Evolutionary conservation across 768 basidiomycete species (phyloP).

Genomic region (Hydnomerulius pinastri): DNA sequence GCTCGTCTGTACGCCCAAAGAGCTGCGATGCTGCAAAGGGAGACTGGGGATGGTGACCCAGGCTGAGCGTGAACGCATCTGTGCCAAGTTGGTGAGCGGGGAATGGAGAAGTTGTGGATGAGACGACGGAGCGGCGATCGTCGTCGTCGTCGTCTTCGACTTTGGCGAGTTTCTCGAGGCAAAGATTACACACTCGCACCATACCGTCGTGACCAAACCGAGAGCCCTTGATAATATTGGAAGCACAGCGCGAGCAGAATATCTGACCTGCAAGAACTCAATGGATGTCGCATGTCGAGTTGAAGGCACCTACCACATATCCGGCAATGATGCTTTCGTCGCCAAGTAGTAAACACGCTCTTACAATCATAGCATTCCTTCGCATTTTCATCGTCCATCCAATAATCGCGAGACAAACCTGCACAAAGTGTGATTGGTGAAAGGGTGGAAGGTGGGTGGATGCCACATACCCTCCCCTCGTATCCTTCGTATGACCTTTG

Average conservation of each 20-base stretch:
- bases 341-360: slow-evolving; percentile 90
- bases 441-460: background rate
- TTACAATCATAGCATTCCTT: slow-evolving; percentile 97
- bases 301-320: slow-evolving; percentile 77
- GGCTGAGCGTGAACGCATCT: slow-evolving; percentile 38
- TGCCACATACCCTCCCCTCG: slow-evolving; percentile 75
- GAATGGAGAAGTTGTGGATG: slow-evolving; percentile 67
- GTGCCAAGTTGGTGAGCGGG: slow-evolving; percentile 76
- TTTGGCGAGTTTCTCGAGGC: slow-evolving; percentile 87
- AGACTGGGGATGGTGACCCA: slow-evolving; percentile 69
- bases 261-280: slow-evolving; percentile 72
- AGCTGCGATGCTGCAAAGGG: slow-evolving; percentile 88
- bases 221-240: slow-evolving; percentile 92
- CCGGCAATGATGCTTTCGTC: slow-evolving; percentile 96
- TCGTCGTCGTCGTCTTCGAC: slow-evolving; percentile 91
- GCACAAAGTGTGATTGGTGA: slow-evolving; percentile 7
- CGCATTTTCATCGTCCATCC: slow-evolving; percentile 98
- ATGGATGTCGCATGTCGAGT: background rate
- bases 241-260: slow-evolving; percentile 96
- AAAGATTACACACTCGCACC: slow-evolving; percentile 94
- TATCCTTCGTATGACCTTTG: slow-evolving; percentile 87
- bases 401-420: slow-evolving; percentile 93
- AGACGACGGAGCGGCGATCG: slow-evolving; percentile 78
- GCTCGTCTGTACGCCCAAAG: slow-evolving; percentile 75
- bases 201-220: slow-evolving; percentile 95